A percentile compares a stretch with the other conserved stretches of the same genome.
Evolutionary conservation across 2,329 filamentous ascomycete species (phyloP).

Genomic region (Parafenestella ontariensis): DNA sequence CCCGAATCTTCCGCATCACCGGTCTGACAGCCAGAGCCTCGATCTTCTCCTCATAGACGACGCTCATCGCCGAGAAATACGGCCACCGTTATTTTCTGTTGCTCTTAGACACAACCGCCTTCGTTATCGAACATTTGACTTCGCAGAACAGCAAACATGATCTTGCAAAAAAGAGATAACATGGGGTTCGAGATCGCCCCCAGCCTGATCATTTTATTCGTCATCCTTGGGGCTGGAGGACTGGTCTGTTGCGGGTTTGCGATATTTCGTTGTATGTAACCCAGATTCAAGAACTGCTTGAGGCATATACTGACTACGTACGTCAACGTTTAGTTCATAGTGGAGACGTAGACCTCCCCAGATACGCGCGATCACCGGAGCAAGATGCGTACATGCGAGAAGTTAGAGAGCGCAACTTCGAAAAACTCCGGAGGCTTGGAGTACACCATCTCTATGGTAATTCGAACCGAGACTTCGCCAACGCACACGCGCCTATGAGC

Average conservation of each 20-base stretch:
- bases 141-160: slow-evolving; percentile 11
- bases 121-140: background rate
- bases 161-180: slow-evolving; percentile 32
- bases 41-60: background rate
- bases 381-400: slow-evolving; percentile 47
- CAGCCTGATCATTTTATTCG: slow-evolving; percentile 36
- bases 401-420: slow-evolving; percentile 35
- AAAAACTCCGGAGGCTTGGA: slow-evolving; percentile 15
- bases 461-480: slow-evolving; percentile 12
- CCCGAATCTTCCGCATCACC: slow-evolving; percentile 11
- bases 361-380: slow-evolving; percentile 21
- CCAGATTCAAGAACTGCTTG: no score
- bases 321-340: slow-evolving; percentile 12
- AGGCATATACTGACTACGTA: no score
- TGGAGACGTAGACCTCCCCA: slow-evolving; percentile 10
- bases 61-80: background rate
- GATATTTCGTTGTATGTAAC: slow-evolving; percentile 17
- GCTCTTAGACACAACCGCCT: background rate
- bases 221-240: slow-evolving; percentile 34
- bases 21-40: background rate
- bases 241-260: slow-evolving; percentile 31
- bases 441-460: background rate
- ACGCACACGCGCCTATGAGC: slow-evolving; percentile 23
- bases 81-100: background rate
- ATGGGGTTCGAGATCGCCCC: slow-evolving; percentile 37